These are phyloP conservation scores for Mixia osmundae DNA, from an alignment of 1,284 basidiomycete species.

Conservation along the genomic window DNA sequence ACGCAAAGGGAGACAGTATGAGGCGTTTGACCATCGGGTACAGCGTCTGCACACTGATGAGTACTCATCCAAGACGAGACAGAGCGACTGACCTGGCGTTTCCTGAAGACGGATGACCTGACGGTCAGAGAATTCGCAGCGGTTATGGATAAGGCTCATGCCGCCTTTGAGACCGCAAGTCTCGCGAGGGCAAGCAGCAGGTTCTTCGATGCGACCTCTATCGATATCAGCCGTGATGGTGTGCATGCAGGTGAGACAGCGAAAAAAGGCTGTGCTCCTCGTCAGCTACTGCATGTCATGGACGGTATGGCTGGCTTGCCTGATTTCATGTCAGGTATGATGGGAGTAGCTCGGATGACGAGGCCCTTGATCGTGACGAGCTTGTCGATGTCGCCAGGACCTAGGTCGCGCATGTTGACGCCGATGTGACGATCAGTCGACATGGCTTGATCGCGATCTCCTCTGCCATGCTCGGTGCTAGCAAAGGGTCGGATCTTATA, in stretches of 20 bases:
- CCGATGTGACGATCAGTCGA: slow-evolving; percentile 5
- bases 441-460: slow-evolving; percentile 2
- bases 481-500: slow-evolving; percentile 82
- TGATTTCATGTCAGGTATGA: slow-evolving; percentile 93
- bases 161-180: slow-evolving; percentile 67
- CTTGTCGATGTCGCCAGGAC: slow-evolving; percentile 85
- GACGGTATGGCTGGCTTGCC: slow-evolving; percentile 17
- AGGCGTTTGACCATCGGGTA: slow-evolving; percentile 93
- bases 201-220: slow-evolving; percentile 84
- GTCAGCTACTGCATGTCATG: not conserved
- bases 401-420: slow-evolving; percentile 75
- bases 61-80: not conserved
- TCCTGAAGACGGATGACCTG: slow-evolving; percentile 91
- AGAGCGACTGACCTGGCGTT: slow-evolving; percentile 35
- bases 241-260: slow-evolving; percentile 84
- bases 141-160: slow-evolving; percentile 89
- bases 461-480: slow-evolving; percentile 22
- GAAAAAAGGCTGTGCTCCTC: slow-evolving; percentile 57
- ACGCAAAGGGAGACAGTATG: slow-evolving; percentile 88
- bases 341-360: slow-evolving; percentile 86
- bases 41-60: slow-evolving; percentile 36
- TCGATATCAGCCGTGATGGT: slow-evolving; percentile 89
- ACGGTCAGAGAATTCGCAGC: slow-evolving; percentile 82
- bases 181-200: slow-evolving; percentile 69
- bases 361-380: slow-evolving; percentile 86